phyloP scores from a whole-genome alignment of 768 basidiomycete species.

The Agaricus sinodeliciosus region DNA sequence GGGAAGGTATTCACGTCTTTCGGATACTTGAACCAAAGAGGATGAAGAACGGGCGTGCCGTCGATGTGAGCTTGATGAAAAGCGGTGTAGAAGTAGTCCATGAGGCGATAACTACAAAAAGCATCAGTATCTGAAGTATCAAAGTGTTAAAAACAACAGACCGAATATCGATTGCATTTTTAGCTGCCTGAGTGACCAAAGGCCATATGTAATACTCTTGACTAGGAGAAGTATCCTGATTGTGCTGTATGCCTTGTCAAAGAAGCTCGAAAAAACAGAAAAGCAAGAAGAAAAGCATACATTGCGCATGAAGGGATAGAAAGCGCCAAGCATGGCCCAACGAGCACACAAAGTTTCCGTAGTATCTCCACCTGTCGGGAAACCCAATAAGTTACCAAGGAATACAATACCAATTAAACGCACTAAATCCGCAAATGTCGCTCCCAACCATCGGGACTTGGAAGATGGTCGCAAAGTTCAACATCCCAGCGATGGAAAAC shows the following conservation, averaged over 20 bases:
- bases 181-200: slow-evolving; percentile 48
- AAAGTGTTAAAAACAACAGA: slow-evolving; percentile 18
- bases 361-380: slow-evolving; percentile 41
- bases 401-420: slow-evolving; percentile 11
- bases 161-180: slow-evolving; percentile 55
- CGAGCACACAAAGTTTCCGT: slow-evolving; percentile 66
- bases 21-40: slow-evolving; percentile 63
- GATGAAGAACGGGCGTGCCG: slow-evolving; percentile 57
- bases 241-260: slow-evolving; percentile 34
- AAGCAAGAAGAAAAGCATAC: slow-evolving; percentile 26
- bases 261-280: neutral
- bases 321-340: slow-evolving; percentile 74
- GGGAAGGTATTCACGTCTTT: slow-evolving; percentile 50
- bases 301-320: slow-evolving; percentile 77
- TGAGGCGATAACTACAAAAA: slow-evolving; percentile 46
- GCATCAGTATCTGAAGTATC: neutral
- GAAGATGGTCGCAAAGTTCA: slow-evolving; percentile 58
- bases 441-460: slow-evolving; percentile 74
- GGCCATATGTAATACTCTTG: slow-evolving; percentile 71
- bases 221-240: slow-evolving; percentile 40
- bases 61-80: slow-evolving; percentile 51
- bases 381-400: neutral
- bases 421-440: slow-evolving; percentile 67
- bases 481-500: slow-evolving; percentile 54
- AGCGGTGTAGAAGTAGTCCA: slow-evolving; percentile 69